phyloP scores from a whole-genome alignment of 2,329 filamentous ascomycete genomes.

The Apiospora phragmitis region DNA sequence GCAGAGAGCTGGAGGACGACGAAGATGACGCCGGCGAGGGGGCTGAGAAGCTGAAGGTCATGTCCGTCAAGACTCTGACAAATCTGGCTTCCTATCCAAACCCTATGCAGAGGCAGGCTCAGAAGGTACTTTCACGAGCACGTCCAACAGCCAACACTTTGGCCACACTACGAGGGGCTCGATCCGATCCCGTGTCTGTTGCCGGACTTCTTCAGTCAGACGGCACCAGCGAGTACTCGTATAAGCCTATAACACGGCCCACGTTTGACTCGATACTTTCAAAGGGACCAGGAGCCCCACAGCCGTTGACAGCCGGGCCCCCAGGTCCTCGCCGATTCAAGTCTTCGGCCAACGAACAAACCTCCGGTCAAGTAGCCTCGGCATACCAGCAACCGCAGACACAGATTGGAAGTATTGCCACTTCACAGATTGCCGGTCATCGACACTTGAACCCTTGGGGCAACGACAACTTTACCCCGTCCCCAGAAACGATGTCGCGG shows the following conservation, averaged over 20 bases:
- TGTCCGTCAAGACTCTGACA: slow-evolving; percentile 46
- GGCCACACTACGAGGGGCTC: slow-evolving; percentile 5
- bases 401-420: neutral
- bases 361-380: slow-evolving; percentile 13
- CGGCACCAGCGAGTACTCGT: slow-evolving; percentile 18
- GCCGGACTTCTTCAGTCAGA: slow-evolving; percentile 21
- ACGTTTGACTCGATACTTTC: slow-evolving; percentile 23
- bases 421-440: neutral
- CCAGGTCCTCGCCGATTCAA: slow-evolving; percentile 53
- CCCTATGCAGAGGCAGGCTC: slow-evolving; percentile 53
- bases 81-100: slow-evolving; percentile 59
- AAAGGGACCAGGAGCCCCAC: slow-evolving; percentile 43
- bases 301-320: slow-evolving; percentile 54
- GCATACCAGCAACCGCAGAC: neutral
- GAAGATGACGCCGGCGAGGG: slow-evolving; percentile 17
- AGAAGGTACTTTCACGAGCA: slow-evolving; percentile 42
- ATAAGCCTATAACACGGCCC: neutral
- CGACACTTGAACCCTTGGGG: neutral
- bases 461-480: neutral
- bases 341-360: slow-evolving; percentile 41
- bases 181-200: slow-evolving; percentile 16
- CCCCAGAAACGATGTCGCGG: too few species aligned
- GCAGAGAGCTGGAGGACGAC: slow-evolving; percentile 14
- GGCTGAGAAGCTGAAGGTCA: slow-evolving; percentile 29
- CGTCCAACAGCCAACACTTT: slow-evolving; percentile 16